Evolutionary conservation across 805 yeast species (phyloP), one percentile per base, ranked within the genome.

Genomic region (Pichia rugopelliculosa): DNA sequence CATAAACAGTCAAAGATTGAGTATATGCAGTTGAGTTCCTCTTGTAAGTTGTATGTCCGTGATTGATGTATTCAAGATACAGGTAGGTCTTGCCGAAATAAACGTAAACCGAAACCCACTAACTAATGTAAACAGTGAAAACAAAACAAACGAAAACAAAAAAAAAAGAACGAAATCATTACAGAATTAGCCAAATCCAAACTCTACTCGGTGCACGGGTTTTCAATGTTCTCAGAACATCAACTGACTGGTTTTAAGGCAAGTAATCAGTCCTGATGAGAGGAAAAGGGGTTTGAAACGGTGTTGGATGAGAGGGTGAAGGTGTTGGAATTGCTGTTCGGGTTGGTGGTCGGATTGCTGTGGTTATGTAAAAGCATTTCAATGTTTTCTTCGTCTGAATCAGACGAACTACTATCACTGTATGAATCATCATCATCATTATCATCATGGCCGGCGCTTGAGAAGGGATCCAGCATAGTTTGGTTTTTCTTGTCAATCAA

Each of bases 381-480:
- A 20, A 64, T 64, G 39, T 62, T 62, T 44, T 64, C 67, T 39
- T 61, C 64, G 46, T 39, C 41, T 1, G 41, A 39, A 8, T 39
- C 41, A 12, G 41, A 39, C 2, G 40, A 38, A 23, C 40, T 50
- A 43, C 57, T 38, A n/a, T 38, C 40, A 38, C 40, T 38, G 12
- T 15, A 22, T 2, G 26, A 22, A 23, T 38, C 39, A 37, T 17
- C 13, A 9, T 22, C 26, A n/a, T 17, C 27, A 38, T n/a, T n/a
- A n/a, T n/a, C n/a, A n/a, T 27, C 34, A 30, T 30, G 34, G 3
- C 34, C 34, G 10, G 18, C 34, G n/a, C 34, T 15, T 5, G 34
- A 30, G 7, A 30, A 30, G 18, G 34, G 34, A 30, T 30, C 34
- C 3, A 30, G 6, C n/a, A 43, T 42, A 13, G 36, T 20, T 40